phyloP scores from a whole-genome alignment of 768 basidiomycete species.

The Amanita muscaria region DNA sequence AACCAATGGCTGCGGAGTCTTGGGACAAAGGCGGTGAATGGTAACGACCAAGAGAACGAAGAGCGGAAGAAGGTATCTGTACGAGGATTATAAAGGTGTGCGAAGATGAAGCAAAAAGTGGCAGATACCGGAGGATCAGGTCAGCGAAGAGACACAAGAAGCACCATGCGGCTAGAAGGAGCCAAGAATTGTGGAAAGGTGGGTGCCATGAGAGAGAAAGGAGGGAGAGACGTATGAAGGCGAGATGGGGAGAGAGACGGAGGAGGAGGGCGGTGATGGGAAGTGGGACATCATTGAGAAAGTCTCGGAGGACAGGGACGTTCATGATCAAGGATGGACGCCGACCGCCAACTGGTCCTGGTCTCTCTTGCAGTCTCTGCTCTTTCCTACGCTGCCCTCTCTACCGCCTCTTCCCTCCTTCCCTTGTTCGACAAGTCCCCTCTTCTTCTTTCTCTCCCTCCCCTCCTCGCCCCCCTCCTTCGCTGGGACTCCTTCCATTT shows the following conservation, averaged over 20 bases:
- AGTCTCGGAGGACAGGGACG: conserved; percentile 27
- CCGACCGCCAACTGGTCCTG: conserved; percentile 3
- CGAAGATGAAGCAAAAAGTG: conserved; percentile 10
- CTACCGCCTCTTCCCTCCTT: conserved; percentile 18
- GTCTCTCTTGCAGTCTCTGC: conserved; percentile 10
- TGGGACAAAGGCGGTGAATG: conserved; percentile 16
- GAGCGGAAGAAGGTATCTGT: conserved; percentile 36
- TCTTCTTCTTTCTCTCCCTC: conserved; percentile 16
- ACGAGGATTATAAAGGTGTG: conserved; percentile 3
- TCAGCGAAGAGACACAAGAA: conserved; percentile 55
- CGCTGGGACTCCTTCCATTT: conserved; percentile 93
- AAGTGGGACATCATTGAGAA: conserved; percentile 52
- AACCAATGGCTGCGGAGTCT: conserved; percentile 18
- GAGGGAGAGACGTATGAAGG: conserved; percentile 29
- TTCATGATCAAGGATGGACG: conserved; percentile 12
- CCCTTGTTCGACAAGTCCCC: conserved; percentile 34
- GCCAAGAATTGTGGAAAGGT: conserved; percentile 52
- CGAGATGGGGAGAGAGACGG: conserved; percentile 47
- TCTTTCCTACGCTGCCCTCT: conserved; percentile 18
- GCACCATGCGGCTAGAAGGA: conserved; percentile 73
- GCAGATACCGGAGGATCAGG: conserved; percentile 33
- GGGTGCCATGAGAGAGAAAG: conserved; percentile 53
- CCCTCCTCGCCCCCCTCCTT: conserved; percentile 27
- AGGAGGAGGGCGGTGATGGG: conserved; percentile 55
- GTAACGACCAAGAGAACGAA: conserved; percentile 38